These are phyloP conservation scores for Stagonosporopsis chrysanthemi DNA, from an alignment of 2,329 filamentous ascomycete species.

Conservation along the genomic window DNA sequence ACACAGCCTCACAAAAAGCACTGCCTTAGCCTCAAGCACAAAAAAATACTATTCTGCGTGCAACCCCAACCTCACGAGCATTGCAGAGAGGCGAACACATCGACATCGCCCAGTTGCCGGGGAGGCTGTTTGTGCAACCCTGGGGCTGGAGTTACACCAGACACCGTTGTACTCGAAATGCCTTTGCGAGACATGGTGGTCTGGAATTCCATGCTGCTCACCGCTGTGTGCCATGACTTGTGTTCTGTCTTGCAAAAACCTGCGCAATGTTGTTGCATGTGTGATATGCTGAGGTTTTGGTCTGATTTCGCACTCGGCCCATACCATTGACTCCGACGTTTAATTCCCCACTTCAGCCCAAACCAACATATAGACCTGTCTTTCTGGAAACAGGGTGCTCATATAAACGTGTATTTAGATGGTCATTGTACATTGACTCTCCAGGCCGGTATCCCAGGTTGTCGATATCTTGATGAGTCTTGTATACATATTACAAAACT, in stretches of 20 bases:
- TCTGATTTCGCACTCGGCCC: neutral
- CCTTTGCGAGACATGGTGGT: slow-evolving; percentile 1
- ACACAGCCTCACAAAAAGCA: neutral
- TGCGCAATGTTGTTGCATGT: neutral
- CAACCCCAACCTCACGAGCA: slow-evolving; percentile 10
- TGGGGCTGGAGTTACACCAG: slow-evolving; percentile 15
- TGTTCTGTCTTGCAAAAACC: neutral
- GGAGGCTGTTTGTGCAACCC: slow-evolving; percentile 10
- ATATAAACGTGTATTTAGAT: too few species aligned
- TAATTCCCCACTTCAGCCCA: neutral
- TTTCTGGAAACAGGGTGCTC: too few species aligned
- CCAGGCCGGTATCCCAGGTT: too few species aligned
- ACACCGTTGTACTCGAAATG: slow-evolving; percentile 5
- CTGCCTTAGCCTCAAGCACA: neutral
- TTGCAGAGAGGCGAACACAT: neutral
- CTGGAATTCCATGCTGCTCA: slow-evolving; percentile 1
- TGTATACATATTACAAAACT: neutral
- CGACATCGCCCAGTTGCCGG: slow-evolving; percentile 1
- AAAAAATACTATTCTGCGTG: neutral
- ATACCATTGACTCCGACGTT: neutral
- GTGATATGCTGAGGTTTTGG: neutral
- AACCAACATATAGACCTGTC: neutral
- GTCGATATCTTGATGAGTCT: too few species aligned
- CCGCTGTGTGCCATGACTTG: neutral
- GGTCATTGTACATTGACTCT: too few species aligned